phyloP scores from a whole-genome alignment of 495 filamentous ascomycete genomes.

The Podospora pseudocomata region DNA sequence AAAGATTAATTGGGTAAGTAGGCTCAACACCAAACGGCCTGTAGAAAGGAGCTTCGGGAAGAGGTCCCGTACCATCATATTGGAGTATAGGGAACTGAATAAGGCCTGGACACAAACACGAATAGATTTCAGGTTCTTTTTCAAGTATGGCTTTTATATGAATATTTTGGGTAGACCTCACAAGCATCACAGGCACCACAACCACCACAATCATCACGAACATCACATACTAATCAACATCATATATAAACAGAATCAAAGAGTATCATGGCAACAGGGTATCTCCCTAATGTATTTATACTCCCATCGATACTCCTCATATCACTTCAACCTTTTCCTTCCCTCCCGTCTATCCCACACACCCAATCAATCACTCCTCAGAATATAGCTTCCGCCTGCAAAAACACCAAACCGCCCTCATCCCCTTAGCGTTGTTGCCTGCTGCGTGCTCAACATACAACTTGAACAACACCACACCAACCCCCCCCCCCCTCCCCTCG shows the following conservation, averaged over 20 bases:
- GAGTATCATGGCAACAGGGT: neutral
- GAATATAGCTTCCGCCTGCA: neutral
- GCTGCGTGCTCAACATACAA: neutral
- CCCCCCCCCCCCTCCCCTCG: neutral
- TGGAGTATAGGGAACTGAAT: too few relatives aligned
- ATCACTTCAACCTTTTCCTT: neutral
- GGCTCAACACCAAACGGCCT: too few relatives aligned
- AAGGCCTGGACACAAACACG: too few relatives aligned
- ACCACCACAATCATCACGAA: neutral
- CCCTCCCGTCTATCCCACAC: neutral
- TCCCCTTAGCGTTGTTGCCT: neutral
- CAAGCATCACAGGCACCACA: too few relatives aligned
- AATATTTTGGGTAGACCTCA: too few relatives aligned
- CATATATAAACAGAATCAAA: neutral
- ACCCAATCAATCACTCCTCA: neutral
- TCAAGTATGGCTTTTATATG: too few relatives aligned
- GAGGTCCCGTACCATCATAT: too few relatives aligned
- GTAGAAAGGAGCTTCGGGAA: too few relatives aligned
- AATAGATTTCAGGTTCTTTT: too few relatives aligned
- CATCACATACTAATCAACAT: neutral
- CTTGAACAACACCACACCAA: neutral
- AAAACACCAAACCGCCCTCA: neutral
- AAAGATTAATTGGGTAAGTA: too few relatives aligned
- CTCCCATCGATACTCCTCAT: neutral
- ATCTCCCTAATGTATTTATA: neutral